A percentile compares a stretch with the other conserved stretches of the same genome.
Conservation (phyloP, 768 basidiomycete species). For the Calocybe gangraenosa region DNA sequence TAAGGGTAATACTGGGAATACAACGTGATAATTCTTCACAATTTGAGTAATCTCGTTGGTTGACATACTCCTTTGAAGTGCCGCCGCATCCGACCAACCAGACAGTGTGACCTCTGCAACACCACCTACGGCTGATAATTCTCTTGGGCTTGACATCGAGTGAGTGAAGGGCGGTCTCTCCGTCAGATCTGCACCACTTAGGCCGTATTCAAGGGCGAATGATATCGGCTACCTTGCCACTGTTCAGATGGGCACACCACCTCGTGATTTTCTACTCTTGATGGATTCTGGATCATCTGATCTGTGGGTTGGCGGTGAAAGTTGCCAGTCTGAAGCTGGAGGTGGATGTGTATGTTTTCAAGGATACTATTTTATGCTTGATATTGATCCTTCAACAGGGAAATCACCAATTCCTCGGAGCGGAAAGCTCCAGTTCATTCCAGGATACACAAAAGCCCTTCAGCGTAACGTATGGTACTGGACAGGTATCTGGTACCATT, state of each 20-base stretch:
- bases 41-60: background rate
- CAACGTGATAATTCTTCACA: no score
- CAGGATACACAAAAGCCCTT: slow-evolving; percentile 46
- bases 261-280: slow-evolving; percentile 48
- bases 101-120: slow-evolving; percentile 35
- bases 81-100: slow-evolving; percentile 8
- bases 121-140: slow-evolving; percentile 37
- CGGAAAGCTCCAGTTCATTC: slow-evolving; percentile 60
- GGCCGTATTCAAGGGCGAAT: slow-evolving; percentile 25
- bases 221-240: slow-evolving; percentile 54
- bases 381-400: slow-evolving; percentile 28
- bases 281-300: slow-evolving; percentile 75
- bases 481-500: slow-evolving; percentile 60
- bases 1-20: background rate
- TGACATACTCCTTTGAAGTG: background rate
- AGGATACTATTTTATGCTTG: slow-evolving; percentile 4
- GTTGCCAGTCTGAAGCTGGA: slow-evolving; percentile 40
- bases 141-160: slow-evolving; percentile 71
- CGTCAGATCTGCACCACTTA: no score
- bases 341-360: slow-evolving; percentile 32
- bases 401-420: slow-evolving; percentile 63
- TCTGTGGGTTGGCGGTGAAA: slow-evolving; percentile 59
- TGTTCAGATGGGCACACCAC: slow-evolving; percentile 65
- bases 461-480: slow-evolving; percentile 66
- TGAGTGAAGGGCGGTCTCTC: no score